Percentiles rank a stretch among this genome's conserved stretches.
These are phyloP conservation scores for Monosporascus sp. DNA, from an alignment of 2,329 filamentous ascomycete species.

Conservation along the genomic window DNA sequence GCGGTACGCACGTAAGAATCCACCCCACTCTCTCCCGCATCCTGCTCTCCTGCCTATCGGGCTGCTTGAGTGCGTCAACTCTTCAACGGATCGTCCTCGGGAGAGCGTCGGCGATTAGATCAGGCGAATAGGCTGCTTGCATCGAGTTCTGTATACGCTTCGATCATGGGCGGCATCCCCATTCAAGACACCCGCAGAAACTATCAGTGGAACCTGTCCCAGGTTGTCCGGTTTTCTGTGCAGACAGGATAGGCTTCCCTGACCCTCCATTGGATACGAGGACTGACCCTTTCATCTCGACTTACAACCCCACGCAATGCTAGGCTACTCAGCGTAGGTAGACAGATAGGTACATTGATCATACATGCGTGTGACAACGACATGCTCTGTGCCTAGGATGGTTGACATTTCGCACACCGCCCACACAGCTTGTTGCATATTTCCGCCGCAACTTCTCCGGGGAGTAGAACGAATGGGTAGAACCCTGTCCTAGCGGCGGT, in stretches of 20 bases:
- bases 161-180: background rate
- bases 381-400: too few relatives aligned
- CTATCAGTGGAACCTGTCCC: too few relatives aligned
- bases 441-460: too few relatives aligned
- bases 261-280: background rate
- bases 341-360: background rate
- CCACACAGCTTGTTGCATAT: too few relatives aligned
- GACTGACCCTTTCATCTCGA: background rate
- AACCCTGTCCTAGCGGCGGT: too few relatives aligned
- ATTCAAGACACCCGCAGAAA: too few relatives aligned
- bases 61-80: background rate
- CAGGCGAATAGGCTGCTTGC: background rate
- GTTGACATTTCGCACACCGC: too few relatives aligned
- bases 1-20: background rate
- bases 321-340: background rate
- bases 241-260: background rate
- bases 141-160: background rate
- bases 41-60: background rate
- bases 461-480: too few relatives aligned
- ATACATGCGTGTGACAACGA: too few relatives aligned
- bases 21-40: background rate
- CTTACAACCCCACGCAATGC: background rate
- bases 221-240: too few relatives aligned
- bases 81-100: background rate
- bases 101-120: background rate